Conservation (phyloP, 768 basidiomycete species). For the Lactifluus volemus region DNA sequence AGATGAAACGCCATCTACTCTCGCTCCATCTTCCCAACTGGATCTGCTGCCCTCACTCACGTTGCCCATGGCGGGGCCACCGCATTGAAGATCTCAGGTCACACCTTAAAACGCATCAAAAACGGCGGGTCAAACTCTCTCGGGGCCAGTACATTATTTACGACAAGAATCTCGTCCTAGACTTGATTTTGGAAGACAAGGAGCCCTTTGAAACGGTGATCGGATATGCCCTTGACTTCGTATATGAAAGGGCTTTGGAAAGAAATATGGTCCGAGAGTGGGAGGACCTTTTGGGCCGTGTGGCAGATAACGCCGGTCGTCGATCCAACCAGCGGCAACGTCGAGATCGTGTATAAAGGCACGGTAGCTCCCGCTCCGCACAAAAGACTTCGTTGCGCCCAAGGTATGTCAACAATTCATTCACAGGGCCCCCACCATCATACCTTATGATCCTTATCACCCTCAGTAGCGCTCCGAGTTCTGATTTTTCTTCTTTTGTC, state of each 20-base stretch:
- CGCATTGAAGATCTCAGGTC: neutral
- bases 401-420: no score
- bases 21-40: neutral
- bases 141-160: neutral
- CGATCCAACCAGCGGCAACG: neutral
- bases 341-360: no score
- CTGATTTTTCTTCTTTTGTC: no score
- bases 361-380: no score
- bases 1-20: neutral
- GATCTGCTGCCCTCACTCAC: neutral
- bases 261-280: neutral
- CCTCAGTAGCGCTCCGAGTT: no score
- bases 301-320: neutral
- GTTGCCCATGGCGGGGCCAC: neutral
- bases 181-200: neutral
- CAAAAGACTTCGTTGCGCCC: no score
- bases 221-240: neutral
- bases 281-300: neutral
- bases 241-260: neutral
- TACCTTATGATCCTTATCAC: no score
- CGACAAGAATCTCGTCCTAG: neutral
- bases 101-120: no score
- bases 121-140: no score
- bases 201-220: neutral
- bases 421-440: no score